These are phyloP conservation scores for Monosporascus sp. DNA, from an alignment of 2,329 filamentous ascomycete genomes.

Conservation along the genomic window DNA sequence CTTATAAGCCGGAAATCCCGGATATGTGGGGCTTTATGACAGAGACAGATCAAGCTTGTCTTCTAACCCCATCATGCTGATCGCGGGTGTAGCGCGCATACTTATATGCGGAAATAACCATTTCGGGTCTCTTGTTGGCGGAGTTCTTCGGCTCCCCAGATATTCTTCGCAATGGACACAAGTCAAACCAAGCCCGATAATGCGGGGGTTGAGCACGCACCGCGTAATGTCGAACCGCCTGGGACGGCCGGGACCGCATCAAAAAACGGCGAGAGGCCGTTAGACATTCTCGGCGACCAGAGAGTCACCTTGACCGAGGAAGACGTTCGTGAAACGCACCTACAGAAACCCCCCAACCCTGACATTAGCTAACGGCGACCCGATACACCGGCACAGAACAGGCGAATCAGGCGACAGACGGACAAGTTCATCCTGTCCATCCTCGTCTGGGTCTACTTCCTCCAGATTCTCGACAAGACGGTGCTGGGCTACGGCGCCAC, in stretches of 20 bases:
- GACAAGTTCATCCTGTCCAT: conserved; percentile 36
- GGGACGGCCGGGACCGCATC: too few species aligned
- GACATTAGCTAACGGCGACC: neutral
- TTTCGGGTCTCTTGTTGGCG: neutral
- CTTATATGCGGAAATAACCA: too few species aligned
- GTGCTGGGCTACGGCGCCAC: conserved; percentile 56
- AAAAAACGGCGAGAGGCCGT: neutral
- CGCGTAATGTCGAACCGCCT: neutral
- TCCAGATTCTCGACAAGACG: conserved; percentile 59
- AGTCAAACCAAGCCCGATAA: neutral
- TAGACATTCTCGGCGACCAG: neutral
- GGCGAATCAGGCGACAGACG: conserved; percentile 17
- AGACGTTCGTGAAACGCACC: neutral
- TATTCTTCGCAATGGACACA: neutral
- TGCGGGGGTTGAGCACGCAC: neutral
- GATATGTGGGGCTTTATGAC: too few species aligned
- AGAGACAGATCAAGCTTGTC: too few species aligned
- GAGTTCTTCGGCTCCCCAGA: neutral
- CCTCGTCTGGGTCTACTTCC: conserved; percentile 56
- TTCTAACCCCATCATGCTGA: too few species aligned
- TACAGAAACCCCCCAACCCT: neutral
- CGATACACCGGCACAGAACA: neutral
- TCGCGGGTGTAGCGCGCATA: too few species aligned
- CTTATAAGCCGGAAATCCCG: too few species aligned
- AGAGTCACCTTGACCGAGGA: neutral